Evolutionary conservation across 805 yeast genomes (phyloP).

Genomic region (Hermanozyma aechmeae): DNA sequence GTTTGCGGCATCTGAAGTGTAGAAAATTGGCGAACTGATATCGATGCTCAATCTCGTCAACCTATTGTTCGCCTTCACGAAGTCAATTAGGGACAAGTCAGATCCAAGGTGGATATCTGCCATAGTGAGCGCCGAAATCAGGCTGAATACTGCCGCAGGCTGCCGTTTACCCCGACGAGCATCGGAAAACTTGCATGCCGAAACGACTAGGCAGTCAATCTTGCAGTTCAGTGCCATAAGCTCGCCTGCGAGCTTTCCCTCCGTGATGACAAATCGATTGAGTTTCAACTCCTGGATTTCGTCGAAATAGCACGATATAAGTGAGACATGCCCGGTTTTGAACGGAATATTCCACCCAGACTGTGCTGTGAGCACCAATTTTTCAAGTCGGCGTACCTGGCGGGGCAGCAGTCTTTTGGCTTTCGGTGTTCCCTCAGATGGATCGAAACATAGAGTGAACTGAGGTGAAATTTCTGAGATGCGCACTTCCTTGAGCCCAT

Average conservation of each 20-base stretch:
- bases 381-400: slow-evolving; percentile 16
- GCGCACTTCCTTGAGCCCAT: slow-evolving; percentile 32
- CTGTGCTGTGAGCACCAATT: slow-evolving; percentile 32
- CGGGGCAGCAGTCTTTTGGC: no score
- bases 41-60: slow-evolving; percentile 36
- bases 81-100: slow-evolving; percentile 43
- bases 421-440: no score
- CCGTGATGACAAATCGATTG: slow-evolving; percentile 41
- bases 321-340: slow-evolving; percentile 32
- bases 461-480: slow-evolving; percentile 42
- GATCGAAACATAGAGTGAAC: no score
- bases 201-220: no score
- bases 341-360: slow-evolving; percentile 46
- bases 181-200: no score
- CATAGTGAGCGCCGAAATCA: no score
- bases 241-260: slow-evolving; percentile 16
- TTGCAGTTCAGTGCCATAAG: no score
- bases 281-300: slow-evolving; percentile 33
- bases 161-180: no score
- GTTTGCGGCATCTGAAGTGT: slow-evolving; percentile 9
- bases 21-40: slow-evolving; percentile 38
- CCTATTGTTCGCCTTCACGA: slow-evolving; percentile 25
- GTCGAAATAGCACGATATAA: slow-evolving; percentile 33
- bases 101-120: slow-evolving; percentile 29
- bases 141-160: no score